Evolutionary conservation across 345 rosid genomes (phyloP), one percentile per base, ranked within the genome.

Genomic region (Acer yangbiense): DNA sequence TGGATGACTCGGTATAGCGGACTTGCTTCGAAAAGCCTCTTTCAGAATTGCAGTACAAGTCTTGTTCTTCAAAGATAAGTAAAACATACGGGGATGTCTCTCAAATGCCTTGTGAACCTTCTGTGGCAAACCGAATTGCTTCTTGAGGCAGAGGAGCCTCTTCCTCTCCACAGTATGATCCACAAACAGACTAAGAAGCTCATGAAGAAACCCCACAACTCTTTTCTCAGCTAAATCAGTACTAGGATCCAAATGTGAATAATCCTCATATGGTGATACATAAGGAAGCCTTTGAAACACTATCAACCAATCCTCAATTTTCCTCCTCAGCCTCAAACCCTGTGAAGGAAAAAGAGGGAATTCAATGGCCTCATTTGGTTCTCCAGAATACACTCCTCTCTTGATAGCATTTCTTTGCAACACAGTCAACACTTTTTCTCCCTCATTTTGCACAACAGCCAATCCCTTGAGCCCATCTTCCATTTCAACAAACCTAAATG

Each of bases 81-180:
- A 94, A 75, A 94, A 94, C 23, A 91, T 78, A 63, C 89, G 89
- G 3, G 97, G 92, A 86, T 94, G 97, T 82, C 98, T 89, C 87
- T 94, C 97, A 84, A 93, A 94, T 0, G 97, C 95, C 88, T 84
- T 94, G 78, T 94, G 98, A 72, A 91, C 87, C 73, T 87, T 90
- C 74, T 89, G 94, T 0, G 92, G 92, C 77, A 94, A 88, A 17
- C 94, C 94, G 25, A 89, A 92, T 73, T 80, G 77, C 80, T 95
- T 90, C 85, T 75, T 75, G 21, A 75, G 78, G n/a, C 71, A 75
- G 52, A 75, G 23, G 2, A 75, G 78, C 32, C 65, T 75, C 81
- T 86, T 91, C 88, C 98, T 89, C 77, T 91, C 91, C 0, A 92
- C 94, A 0, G 98, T 89, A 83, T 93, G 93, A 65, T 93, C 98